These are phyloP conservation scores for Plasmodium inui DNA, from an alignment of 169 alveolate species.

Conservation along the genomic window DNA sequence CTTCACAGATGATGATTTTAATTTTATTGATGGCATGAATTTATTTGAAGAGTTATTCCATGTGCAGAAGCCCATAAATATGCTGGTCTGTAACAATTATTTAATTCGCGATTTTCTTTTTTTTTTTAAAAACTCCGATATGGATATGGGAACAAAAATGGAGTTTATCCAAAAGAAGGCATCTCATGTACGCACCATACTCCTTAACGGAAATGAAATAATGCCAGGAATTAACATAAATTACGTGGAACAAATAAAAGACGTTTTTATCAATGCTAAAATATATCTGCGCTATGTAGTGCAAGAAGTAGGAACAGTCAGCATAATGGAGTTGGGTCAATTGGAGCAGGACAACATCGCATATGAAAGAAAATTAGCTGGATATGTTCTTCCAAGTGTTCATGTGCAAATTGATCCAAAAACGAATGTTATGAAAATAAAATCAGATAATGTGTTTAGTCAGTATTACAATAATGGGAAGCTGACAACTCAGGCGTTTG, in stretches of 20 bases:
- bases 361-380: constrained; percentile 70
- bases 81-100: constrained; percentile 47
- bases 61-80: not conserved
- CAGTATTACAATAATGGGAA: constrained; percentile 56
- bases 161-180: constrained; percentile 67
- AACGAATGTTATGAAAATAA: constrained; percentile 43
- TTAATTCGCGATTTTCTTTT: constrained; percentile 58
- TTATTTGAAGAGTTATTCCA: constrained; percentile 65
- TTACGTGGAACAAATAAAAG: constrained; percentile 44
- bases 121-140: constrained; percentile 58
- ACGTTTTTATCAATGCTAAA: constrained; percentile 53
- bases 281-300: constrained; percentile 61
- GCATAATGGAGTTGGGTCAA: constrained; percentile 15
- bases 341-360: constrained; percentile 36
- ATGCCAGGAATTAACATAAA: constrained; percentile 65
- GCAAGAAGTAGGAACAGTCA: constrained; percentile 69
- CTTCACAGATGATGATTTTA: constrained; percentile 23
- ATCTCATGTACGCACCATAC: not conserved
- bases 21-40: constrained; percentile 51
- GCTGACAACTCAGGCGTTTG: constrained; percentile 19
- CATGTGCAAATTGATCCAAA: constrained; percentile 34
- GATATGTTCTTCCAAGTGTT: constrained; percentile 61
- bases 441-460: constrained; percentile 63
- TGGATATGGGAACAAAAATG: constrained; percentile 31
- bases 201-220: constrained; percentile 70